Conservation (phyloP, 2,329 filamentous ascomycete genomes). For the Beauveria sp. region DNA sequence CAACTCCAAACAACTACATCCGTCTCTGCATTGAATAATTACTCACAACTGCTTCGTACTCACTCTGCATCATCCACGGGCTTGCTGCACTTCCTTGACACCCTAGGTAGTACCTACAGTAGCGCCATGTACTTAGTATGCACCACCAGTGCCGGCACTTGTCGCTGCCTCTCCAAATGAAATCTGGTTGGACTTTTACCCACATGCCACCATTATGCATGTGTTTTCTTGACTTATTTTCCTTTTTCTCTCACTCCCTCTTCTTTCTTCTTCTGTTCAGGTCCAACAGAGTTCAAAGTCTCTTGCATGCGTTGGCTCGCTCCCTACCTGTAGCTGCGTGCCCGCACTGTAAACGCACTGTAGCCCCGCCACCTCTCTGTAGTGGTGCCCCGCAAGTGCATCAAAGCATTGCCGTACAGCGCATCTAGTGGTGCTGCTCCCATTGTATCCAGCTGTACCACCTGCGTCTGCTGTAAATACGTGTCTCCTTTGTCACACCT, state of each 20-base stretch:
- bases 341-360: not conserved
- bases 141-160: not conserved
- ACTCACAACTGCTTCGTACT: too few relatives aligned
- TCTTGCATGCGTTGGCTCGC: not conserved
- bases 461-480: too few relatives aligned
- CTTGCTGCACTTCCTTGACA: not conserved
- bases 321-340: not conserved
- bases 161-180: not conserved
- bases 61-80: too few relatives aligned
- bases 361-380: not conserved
- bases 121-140: not conserved
- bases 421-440: not conserved
- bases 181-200: not conserved
- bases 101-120: not conserved
- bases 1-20: too few relatives aligned
- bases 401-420: not conserved
- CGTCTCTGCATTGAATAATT: too few relatives aligned
- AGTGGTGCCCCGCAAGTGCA: not conserved
- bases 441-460: too few relatives aligned
- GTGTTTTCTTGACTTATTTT: not conserved
- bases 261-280: not conserved
- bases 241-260: not conserved
- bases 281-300: too few relatives aligned
- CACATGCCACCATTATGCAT: not conserved
- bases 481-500: not conserved